Conservation (phyloP, 768 basidiomycete genomes). For the Lyophyllum semitale region DNA sequence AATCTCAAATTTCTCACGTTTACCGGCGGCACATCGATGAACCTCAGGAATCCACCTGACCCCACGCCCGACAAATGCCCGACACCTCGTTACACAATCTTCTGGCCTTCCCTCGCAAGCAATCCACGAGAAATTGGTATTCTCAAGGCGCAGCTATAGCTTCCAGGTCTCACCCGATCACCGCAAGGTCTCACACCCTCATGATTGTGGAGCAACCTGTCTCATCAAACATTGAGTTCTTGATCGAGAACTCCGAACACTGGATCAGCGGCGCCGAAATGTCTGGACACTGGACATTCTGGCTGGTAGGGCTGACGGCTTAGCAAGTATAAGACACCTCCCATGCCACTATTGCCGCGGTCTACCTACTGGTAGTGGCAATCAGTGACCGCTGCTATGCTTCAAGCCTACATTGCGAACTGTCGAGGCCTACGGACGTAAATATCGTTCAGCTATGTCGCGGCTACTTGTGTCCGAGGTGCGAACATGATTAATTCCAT, state of each 20-base stretch:
- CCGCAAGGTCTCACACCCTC: slow-evolving; percentile 27
- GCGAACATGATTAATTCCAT: background rate
- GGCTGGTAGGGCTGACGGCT: background rate
- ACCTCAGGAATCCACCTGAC: slow-evolving; percentile 19
- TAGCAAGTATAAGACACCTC: background rate
- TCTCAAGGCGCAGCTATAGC: background rate
- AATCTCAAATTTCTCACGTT: slow-evolving; percentile 1
- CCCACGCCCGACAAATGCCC: too few relatives aligned
- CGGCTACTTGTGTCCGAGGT: background rate
- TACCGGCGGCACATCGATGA: slow-evolving; percentile 35
- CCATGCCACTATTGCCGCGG: background rate
- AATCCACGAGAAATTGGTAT: background rate
- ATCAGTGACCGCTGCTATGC: background rate
- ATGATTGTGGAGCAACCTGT: slow-evolving; percentile 36
- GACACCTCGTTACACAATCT: too few relatives aligned
- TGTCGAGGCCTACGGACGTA: background rate
- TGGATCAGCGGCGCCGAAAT: background rate
- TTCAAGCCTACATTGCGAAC: background rate
- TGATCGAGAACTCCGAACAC: too few relatives aligned
- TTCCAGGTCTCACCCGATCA: slow-evolving; percentile 7
- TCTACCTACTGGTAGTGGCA: background rate
- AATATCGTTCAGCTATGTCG: background rate
- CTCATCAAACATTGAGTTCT: slow-evolving; percentile 16
- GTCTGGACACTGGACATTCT: background rate
- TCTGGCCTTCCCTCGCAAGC: background rate